Base-by-base conservation (phyloP, 192 early-diverging fungal genomes). In the Backusella sp. region DNA sequence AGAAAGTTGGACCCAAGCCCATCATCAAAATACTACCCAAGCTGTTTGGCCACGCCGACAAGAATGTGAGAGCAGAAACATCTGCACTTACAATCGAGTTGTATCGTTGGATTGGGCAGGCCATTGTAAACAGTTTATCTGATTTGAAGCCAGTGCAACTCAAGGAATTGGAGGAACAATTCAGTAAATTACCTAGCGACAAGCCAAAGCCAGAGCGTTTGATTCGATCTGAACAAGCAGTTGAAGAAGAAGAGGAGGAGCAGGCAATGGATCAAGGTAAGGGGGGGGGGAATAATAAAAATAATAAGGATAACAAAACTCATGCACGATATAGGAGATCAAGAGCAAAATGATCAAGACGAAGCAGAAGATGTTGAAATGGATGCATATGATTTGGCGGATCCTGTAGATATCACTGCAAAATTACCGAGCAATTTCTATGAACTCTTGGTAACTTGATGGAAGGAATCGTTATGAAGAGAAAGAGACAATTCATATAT, bases 111-210 rank as follows among this genome's bases (percentile, higher is more conserved):
- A 88, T 99, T 68, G 93, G 96, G 23, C 86, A 88, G 44, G 96
- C 96, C 1, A 88, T 98, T 35, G 84, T 88, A 68, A 85, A 89
- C 21, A 94, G 90, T 67, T 79, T 99, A 42, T 86, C 86, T 34
- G 94, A 98, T 8, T 79, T 99, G 76, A 97, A 98, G 72, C 97
- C 98, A 0, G 95, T 99, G 3, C 95, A 98, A 81, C 81, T 92
- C 17, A 98, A 98, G 82, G 98, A 99, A 66, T 84, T 99, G 6
- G 88, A 95, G 72, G 89, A 95, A 42, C 91, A 88, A 52, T 99
- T 98, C 81, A 89, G 89, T 23, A 86, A 87, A 35, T 73, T 93
- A 37, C 90, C 93, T 0, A 75, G 75, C 1, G 92, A 88, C 19
- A 84, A 89, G 71, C 84, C 92, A 5, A 84, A 77, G 23, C 94